Percentiles rank a stretch among this genome's conserved stretches.
These are phyloP conservation scores for Candida nemodendra DNA, from an alignment of 805 yeast genomes.

Conservation along the genomic window DNA sequence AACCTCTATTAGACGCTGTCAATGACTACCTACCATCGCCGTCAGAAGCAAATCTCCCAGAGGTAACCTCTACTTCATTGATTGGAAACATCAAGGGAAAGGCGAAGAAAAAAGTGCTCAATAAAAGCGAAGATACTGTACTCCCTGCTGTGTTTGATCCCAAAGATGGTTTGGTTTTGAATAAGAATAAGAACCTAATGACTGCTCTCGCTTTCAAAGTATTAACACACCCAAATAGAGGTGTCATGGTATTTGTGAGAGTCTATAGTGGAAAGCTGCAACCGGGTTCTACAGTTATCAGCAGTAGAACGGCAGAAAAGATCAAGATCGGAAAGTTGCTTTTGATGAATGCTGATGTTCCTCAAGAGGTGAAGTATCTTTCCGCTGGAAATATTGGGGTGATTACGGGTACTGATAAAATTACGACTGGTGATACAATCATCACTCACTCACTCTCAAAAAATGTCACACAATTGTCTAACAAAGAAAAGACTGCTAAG, in stretches of 20 bases:
- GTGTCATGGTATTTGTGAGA: slow-evolving; percentile 80
- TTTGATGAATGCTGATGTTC: slow-evolving; percentile 85
- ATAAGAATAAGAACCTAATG: slow-evolving; percentile 57
- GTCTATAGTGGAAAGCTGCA: slow-evolving; percentile 80
- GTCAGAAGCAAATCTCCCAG: slow-evolving; percentile 57
- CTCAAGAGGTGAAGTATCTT: slow-evolving; percentile 65
- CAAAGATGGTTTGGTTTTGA: slow-evolving; percentile 48
- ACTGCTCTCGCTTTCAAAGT: slow-evolving; percentile 91
- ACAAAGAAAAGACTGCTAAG: slow-evolving; percentile 44
- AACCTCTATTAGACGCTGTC: slow-evolving; percentile 86
- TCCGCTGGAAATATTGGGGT: slow-evolving; percentile 89
- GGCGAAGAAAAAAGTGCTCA: slow-evolving; percentile 14
- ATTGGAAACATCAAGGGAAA: slow-evolving; percentile 17
- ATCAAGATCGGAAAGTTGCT: slow-evolving; percentile 67
- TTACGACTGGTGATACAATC: slow-evolving; percentile 89
- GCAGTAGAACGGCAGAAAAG: slow-evolving; percentile 67
- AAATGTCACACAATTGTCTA: slow-evolving; percentile 29
- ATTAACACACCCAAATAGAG: slow-evolving; percentile 77
- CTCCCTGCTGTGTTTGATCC: slow-evolving; percentile 40
- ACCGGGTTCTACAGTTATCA: slow-evolving; percentile 59
- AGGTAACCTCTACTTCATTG: slow-evolving; percentile 32
- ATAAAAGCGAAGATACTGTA: slow-evolving; percentile 13
- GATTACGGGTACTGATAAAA: slow-evolving; percentile 66
- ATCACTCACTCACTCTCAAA: slow-evolving; percentile 57
- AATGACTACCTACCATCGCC: slow-evolving; percentile 83